A percentile compares a stretch with the other conserved stretches of the same genome.
phyloP scores from a whole-genome alignment of 2,329 filamentous ascomycete species.

The Aspergillus tubingensis region DNA sequence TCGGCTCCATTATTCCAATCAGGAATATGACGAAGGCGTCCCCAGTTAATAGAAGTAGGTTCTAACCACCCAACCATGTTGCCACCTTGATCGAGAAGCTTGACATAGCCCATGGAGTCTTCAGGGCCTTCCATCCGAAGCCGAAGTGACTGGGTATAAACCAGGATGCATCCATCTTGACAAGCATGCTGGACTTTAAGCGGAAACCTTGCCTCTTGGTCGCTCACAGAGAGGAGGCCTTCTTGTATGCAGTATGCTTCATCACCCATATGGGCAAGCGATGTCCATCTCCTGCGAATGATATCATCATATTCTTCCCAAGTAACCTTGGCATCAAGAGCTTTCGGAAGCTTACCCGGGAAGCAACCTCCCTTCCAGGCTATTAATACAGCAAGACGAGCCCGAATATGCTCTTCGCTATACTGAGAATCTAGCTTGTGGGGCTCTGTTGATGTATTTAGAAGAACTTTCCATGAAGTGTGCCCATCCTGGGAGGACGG shows the following conservation, averaged over 20 bases:
- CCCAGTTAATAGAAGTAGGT: not conserved
- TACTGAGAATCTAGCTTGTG: not conserved
- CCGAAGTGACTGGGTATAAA: not conserved
- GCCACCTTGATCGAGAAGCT: not conserved
- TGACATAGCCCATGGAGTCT: not conserved
- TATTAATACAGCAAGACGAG: not conserved
- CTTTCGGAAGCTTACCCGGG: not conserved
- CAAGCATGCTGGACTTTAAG: not conserved
- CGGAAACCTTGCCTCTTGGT: not conserved
- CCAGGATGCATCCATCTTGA: not conserved
- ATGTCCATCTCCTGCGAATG: not conserved
- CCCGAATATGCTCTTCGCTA: not conserved
- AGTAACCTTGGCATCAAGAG: too few species aligned
- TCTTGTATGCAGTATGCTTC: not conserved
- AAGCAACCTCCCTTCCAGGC: not conserved
- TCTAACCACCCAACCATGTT: not conserved
- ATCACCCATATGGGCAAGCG: not conserved
- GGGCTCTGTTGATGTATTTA: not conserved
- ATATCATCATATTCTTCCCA: too few species aligned
- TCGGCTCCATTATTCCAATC: not conserved
- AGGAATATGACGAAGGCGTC: not conserved
- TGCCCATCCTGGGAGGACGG: not conserved
- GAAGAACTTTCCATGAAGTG: not conserved
- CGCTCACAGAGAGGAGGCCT: not conserved
- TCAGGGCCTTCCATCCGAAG: not conserved